These are phyloP conservation scores for Lanmaoa rubissima DNA, from an alignment of 768 basidiomycete species.

Conservation along the genomic window DNA sequence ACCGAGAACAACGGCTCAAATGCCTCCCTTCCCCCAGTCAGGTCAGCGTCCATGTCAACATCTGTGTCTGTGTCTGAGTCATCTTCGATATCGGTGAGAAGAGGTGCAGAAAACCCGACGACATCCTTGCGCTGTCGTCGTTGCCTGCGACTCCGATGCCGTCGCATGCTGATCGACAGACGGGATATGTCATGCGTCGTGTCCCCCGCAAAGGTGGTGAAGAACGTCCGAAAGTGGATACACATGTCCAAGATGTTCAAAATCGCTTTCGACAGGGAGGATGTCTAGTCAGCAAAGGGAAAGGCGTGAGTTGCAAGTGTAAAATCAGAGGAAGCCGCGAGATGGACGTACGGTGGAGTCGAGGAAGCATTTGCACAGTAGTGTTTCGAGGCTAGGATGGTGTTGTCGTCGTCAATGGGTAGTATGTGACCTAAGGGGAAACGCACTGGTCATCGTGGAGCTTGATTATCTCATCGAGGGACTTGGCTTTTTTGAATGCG, in stretches of 20 bases:
- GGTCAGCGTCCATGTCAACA: slow-evolving; percentile 25
- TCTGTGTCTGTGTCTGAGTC: slow-evolving; percentile 38
- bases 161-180: slow-evolving; percentile 49
- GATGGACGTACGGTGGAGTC: slow-evolving; percentile 49
- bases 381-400: slow-evolving; percentile 50
- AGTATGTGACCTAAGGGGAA: neutral
- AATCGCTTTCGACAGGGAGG: slow-evolving; percentile 62
- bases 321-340: neutral
- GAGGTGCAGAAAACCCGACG: slow-evolving; percentile 56
- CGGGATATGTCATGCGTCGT: slow-evolving; percentile 55
- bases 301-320: neutral
- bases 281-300: slow-evolving; percentile 44
- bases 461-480: slow-evolving; percentile 74
- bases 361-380: slow-evolving; percentile 63
- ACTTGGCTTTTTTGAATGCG: slow-evolving; percentile 49
- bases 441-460: slow-evolving; percentile 71
- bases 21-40: slow-evolving; percentile 20
- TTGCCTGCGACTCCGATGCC: slow-evolving; percentile 63
- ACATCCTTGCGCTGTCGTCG: slow-evolving; percentile 53
- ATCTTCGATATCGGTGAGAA: slow-evolving; percentile 27
- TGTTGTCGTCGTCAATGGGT: neutral
- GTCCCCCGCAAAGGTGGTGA: slow-evolving; percentile 59
- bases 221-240: slow-evolving; percentile 64
- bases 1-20: slow-evolving; percentile 42
- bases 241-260: slow-evolving; percentile 72